These are phyloP conservation scores for Kwoniella sp. DNA, from an alignment of 768 basidiomycete genomes.

Conservation along the genomic window DNA sequence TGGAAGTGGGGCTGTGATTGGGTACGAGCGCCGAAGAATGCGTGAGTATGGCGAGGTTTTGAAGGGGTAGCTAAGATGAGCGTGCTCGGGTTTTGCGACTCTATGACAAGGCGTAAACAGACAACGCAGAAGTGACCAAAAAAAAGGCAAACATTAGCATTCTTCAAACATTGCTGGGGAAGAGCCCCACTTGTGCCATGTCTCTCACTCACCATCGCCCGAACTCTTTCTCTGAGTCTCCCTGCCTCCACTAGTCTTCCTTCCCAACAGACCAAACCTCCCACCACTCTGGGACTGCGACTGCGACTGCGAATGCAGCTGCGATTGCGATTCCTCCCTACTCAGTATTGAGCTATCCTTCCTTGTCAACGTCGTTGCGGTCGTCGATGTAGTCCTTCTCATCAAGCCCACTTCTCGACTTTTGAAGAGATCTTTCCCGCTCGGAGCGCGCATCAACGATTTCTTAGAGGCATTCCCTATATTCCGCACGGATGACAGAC, in stretches of 20 bases:
- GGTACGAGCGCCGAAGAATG: slow-evolving; percentile 7
- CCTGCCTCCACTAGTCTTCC: slow-evolving; percentile 40
- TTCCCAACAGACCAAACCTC: slow-evolving; percentile 34
- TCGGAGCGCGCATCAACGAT: slow-evolving; percentile 6
- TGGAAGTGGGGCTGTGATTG: slow-evolving; percentile 17
- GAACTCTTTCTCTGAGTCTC: slow-evolving; percentile 7
- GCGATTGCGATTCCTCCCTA: slow-evolving; percentile 13
- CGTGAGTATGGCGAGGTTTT: slow-evolving; percentile 33
- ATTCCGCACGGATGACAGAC: background rate
- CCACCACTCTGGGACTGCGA: no score
- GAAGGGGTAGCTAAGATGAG: slow-evolving; percentile 50
- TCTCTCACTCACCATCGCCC: slow-evolving; percentile 16
- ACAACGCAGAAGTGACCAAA: no score
- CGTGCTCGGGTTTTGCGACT: slow-evolving; percentile 26
- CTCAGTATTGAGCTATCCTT: slow-evolving; percentile 5
- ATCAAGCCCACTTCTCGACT: slow-evolving; percentile 50
- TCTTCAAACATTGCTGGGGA: no score
- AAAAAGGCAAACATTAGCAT: no score
- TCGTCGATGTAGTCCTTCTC: slow-evolving; percentile 37
- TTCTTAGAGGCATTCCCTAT: slow-evolving; percentile 1
- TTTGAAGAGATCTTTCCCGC: slow-evolving; percentile 49
- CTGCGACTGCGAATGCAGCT: no score
- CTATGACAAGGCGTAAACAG: background rate
- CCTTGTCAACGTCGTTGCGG: slow-evolving; percentile 19
- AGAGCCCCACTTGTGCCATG: background rate